Base-by-base conservation (phyloP, 345 rosid genomes). In the Cardiospermum halicacabum region DNA sequence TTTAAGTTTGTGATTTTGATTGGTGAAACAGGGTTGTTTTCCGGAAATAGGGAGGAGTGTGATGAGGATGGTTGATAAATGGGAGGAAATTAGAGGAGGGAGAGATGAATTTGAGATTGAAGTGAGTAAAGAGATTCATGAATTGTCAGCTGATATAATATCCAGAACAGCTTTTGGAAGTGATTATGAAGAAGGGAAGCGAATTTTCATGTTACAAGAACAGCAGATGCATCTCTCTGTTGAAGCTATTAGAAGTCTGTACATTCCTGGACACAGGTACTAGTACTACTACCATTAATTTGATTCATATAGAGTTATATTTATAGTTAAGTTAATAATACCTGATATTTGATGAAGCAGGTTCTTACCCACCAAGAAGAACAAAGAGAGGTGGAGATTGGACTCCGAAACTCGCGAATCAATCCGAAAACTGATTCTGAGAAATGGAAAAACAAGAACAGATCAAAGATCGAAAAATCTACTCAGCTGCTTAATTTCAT, bases 81-180 rank as follows among this genome's bases (percentile, higher is more conserved):
- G 96, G 96, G 96, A 87, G 65, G 85, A 74, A 60, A 72, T 62
- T 34, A 72, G 83, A 71, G 83, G 62, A 2, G 96, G 75, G 16
- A 79, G 69, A 68, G 85, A 78, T 18, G 85, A 84, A 73, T 56
- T 88, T 37, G 96, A 89, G 81, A 62, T 92, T 62, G 96, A 89
- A 27, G 73, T 86, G 57, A 73, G 74, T 30, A 81, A 66, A 56
- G 81, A 88, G 53, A 76, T 90, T 30, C 91, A 88, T 16, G 77
- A 48, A 10, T 85, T 90, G 24, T 81, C 92, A 15, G 90, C 86
- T 30, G 91, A 90, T 51, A 66, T 86, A 7, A 85, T 93, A 55
- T 90, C 98, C 39, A 81, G 85, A 74, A 88, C 94, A 21, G 89
- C 89, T 62, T 90, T 88, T 64, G 97, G 96, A n/a, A 89, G 93